Evolutionary conservation across 192 early-diverging fungal species (phyloP).

Genomic region (Kappamyces sp.): DNA sequence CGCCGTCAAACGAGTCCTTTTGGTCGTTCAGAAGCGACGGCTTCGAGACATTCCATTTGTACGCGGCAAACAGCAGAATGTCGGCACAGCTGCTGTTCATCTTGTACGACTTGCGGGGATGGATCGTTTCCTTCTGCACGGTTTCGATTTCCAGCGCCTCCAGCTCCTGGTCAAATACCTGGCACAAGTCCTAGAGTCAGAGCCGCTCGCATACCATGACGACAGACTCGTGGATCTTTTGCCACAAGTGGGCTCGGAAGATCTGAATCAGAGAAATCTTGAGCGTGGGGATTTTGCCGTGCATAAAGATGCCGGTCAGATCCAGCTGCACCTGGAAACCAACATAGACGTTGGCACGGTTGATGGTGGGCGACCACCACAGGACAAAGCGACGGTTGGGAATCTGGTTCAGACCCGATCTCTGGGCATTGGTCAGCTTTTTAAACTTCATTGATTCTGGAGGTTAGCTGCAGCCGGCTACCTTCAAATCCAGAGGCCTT

Average conservation of each 20-base stretch:
- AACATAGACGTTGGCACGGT: slow-evolving; percentile 96
- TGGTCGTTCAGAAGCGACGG: slow-evolving; percentile 89
- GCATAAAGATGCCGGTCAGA: slow-evolving; percentile 99
- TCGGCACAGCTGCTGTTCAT: slow-evolving; percentile 94
- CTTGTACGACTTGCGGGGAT: slow-evolving; percentile 99
- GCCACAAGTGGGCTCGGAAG: slow-evolving; percentile 98
- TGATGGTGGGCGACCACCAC: slow-evolving; percentile 99
- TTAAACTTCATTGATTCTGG: slow-evolving; percentile 62
- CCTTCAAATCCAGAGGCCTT: slow-evolving; percentile 70
- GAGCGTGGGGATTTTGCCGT: slow-evolving; percentile 98
- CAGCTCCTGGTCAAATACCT: slow-evolving; percentile 95
- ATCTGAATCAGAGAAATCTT: slow-evolving; percentile 99
- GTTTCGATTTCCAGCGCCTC: slow-evolving; percentile 97
- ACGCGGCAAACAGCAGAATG: slow-evolving; percentile 90
- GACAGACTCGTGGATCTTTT: slow-evolving; percentile 89
- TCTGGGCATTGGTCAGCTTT: slow-evolving; percentile 97
- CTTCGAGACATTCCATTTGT: slow-evolving; percentile 97
- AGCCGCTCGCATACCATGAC: slow-evolving; percentile 55
- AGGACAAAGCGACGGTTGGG: slow-evolving; percentile 99
- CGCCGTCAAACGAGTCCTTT: slow-evolving; percentile 93
- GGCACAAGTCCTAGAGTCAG: slow-evolving; percentile 49
- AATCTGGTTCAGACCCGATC: slow-evolving; percentile 97
- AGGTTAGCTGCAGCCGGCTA: slow-evolving; percentile 60
- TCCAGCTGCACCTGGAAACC: slow-evolving; percentile 99
- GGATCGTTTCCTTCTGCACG: slow-evolving; percentile 98